These are phyloP conservation scores for Boehmeria nivea DNA, from an alignment of 306 rosid genomes.

Conservation along the genomic window DNA sequence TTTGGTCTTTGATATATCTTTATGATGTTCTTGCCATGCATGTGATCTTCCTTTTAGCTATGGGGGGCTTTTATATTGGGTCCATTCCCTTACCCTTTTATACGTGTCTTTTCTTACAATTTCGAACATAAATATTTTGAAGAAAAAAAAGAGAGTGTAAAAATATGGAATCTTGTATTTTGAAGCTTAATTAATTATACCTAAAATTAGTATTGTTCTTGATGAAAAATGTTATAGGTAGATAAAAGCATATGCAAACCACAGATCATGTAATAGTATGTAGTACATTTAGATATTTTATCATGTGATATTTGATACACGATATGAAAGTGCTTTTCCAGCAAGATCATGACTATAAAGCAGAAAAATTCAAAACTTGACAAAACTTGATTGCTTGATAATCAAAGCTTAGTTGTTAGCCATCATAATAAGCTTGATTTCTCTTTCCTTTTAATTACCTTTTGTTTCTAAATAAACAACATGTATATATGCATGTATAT, in stretches of 20 bases:
- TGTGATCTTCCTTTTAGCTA: constrained; percentile 41
- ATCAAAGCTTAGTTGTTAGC: not conserved
- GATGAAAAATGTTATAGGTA: too few species aligned
- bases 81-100: constrained; percentile 30
- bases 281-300: too few species aligned
- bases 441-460: not conserved
- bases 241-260: too few species aligned
- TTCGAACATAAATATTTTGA: too few species aligned
- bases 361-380: too few species aligned
- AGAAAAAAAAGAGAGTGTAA: not conserved
- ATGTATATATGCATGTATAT: too few species aligned
- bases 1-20: constrained; percentile 12
- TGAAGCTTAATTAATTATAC: not conserved
- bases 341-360: too few species aligned
- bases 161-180: not conserved
- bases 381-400: not conserved
- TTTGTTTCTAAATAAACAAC: too few species aligned
- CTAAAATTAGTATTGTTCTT: not conserved
- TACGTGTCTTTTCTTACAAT: constrained; percentile 5
- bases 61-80: constrained; percentile 41
- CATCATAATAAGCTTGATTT: not conserved
- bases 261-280: too few species aligned
- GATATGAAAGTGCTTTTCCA: too few species aligned
- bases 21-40: constrained; percentile 53
- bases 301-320: too few species aligned